Percentiles rank a stretch among this genome's conserved stretches.
Evolutionary conservation across 768 basidiomycete species (phyloP).

Genomic region (Chalciporus pseudorubinellus): DNA sequence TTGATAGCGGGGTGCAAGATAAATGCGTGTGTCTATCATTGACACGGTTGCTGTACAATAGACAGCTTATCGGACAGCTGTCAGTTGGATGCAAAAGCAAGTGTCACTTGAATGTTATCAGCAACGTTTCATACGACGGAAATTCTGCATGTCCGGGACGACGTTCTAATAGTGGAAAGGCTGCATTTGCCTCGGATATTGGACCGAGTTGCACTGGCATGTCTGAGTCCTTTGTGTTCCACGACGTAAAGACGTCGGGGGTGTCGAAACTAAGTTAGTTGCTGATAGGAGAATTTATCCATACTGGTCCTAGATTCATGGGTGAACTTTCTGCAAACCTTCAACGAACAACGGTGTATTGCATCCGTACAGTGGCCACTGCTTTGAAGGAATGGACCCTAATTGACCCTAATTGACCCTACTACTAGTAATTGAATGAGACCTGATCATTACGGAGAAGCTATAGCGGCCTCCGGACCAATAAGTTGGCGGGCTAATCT

Average conservation of each 20-base stretch:
- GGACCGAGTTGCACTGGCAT: neutral
- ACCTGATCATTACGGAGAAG: neutral
- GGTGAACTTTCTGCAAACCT: neutral
- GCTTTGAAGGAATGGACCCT: neutral
- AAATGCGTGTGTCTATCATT: neutral
- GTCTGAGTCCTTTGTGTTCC: too few species aligned
- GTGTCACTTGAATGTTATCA: neutral
- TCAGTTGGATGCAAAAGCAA: neutral
- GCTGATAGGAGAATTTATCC: neutral
- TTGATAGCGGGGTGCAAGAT: constrained; percentile 22
- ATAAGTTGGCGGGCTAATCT: neutral
- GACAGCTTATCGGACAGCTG: neutral
- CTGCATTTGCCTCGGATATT: neutral
- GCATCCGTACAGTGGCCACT: neutral
- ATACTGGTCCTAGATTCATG: neutral
- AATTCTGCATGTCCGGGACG: neutral
- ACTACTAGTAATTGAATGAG: too few species aligned
- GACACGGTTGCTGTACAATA: neutral
- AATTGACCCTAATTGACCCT: too few species aligned
- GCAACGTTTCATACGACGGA: neutral
- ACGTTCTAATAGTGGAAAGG: neutral
- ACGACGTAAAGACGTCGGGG: constrained; percentile 23
- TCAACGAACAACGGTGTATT: neutral
- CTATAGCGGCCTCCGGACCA: neutral
- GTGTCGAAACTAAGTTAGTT: neutral